Conservation (phyloP, 176 grass and related monocot genomes). For the Elymus sibiricus region DNA sequence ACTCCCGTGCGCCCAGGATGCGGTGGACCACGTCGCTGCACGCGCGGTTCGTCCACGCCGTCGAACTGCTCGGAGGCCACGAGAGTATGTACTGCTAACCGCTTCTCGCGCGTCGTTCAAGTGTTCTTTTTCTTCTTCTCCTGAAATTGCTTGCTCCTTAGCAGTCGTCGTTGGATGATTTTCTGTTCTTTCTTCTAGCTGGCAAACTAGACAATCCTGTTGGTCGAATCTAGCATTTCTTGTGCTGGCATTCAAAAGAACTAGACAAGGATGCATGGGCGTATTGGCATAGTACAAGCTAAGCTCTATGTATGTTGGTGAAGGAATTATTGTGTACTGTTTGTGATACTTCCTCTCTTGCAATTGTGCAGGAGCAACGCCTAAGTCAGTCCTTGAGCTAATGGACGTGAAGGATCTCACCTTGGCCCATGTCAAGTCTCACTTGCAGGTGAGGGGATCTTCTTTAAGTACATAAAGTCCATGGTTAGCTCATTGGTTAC, state of each 20-base stretch:
- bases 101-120: background rate
- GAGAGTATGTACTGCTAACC: constrained; percentile 65
- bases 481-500: background rate
- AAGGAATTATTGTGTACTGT: constrained; percentile 3
- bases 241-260: background rate
- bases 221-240: background rate
- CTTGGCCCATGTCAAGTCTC: constrained; percentile 95
- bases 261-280: background rate
- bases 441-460: constrained; percentile 67
- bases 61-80: constrained; percentile 90
- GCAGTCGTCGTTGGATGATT: background rate
- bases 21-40: constrained; percentile 94
- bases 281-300: background rate
- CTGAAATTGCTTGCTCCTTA: background rate
- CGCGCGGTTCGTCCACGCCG: constrained; percentile 85
- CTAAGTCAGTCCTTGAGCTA: constrained; percentile 97
- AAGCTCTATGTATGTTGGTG: background rate
- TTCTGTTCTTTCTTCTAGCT: background rate
- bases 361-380: constrained; percentile 70
- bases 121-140: background rate
- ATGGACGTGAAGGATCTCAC: constrained; percentile 99
- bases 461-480: background rate
- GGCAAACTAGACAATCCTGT: background rate
- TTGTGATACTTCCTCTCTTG: background rate
- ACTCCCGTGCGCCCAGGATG: constrained; percentile 71